phyloP scores from a whole-genome alignment of 108 stramenopile genomes.

The Hondaea fermentalgiana region DNA sequence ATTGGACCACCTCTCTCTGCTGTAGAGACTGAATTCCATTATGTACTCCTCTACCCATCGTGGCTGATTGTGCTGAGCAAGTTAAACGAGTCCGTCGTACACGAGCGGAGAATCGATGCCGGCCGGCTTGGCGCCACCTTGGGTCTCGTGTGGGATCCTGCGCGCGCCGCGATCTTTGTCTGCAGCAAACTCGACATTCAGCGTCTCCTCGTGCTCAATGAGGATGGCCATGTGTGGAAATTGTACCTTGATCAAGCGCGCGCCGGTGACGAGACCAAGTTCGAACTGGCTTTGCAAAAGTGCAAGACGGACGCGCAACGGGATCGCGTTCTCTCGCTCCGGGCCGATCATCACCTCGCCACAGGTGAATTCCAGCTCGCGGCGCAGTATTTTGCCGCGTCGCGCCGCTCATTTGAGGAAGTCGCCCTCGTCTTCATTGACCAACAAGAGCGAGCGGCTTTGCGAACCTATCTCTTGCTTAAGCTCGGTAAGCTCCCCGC shows the following conservation, averaged over 20 bases:
- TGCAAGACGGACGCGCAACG: constrained; percentile 5
- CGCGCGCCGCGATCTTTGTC: neutral
- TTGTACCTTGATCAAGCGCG: neutral
- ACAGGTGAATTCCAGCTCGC: neutral
- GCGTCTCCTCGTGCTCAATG: neutral
- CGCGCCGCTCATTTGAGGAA: neutral
- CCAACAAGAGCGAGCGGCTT: neutral
- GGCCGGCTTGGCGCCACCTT: neutral
- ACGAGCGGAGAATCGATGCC: neutral
- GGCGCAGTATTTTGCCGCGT: neutral
- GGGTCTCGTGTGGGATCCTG: neutral
- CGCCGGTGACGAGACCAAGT: neutral
- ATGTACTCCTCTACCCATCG: neutral
- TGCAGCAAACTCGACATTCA: neutral
- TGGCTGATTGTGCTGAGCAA: neutral
- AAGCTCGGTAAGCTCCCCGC: neutral
- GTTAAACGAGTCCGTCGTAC: neutral
- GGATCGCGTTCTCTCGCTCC: neutral
- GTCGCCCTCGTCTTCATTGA: neutral
- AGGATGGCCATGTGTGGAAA: neutral
- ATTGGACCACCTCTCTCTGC: neutral
- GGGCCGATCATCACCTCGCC: neutral
- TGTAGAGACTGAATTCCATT: neutral
- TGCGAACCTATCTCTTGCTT: neutral
- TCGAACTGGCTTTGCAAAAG: neutral